phyloP scores from a whole-genome alignment of 495 filamentous ascomycete species.

The Chaetomium tenue region DNA sequence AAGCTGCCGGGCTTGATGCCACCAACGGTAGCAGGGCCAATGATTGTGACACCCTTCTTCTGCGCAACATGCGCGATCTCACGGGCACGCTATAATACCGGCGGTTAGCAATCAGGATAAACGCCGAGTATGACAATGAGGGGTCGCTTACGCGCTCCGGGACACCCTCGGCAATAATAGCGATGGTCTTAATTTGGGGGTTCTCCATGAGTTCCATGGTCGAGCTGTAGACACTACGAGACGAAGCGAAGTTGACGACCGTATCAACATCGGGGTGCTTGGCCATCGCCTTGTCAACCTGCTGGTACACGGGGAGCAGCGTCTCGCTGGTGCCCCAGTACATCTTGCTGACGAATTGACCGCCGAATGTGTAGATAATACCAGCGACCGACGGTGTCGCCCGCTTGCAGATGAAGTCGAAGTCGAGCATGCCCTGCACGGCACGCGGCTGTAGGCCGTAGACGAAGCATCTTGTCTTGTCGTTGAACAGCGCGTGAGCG shows the following conservation, averaged over 20 bases:
- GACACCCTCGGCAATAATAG: constrained; percentile 98
- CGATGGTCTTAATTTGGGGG: constrained; percentile 96
- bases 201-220: constrained; percentile 98
- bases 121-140: not conserved
- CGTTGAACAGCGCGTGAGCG: constrained; percentile 87
- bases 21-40: constrained; percentile 96
- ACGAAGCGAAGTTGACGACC: constrained; percentile 98
- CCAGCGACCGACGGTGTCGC: constrained; percentile 92
- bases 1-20: constrained; percentile 98
- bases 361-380: constrained; percentile 99
- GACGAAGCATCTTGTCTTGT: constrained; percentile 99
- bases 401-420: constrained; percentile 99
- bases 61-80: constrained; percentile 93
- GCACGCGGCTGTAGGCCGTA: constrained; percentile 97
- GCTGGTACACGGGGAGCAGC: constrained; percentile 96
- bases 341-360: constrained; percentile 99
- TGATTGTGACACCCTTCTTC: constrained; percentile 99
- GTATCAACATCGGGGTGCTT: constrained; percentile 98
- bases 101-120: not conserved
- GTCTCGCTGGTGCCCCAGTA: constrained; percentile 99
- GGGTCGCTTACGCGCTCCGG: constrained; percentile 78
- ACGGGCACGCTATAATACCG: constrained; percentile 69
- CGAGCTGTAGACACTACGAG: constrained; percentile 94
- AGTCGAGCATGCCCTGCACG: constrained; percentile 99
- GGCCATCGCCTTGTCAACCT: constrained; percentile 86